These are phyloP conservation scores for Cystobasidium sp. DNA, from an alignment of 1,284 basidiomycete species.

Conservation along the genomic window DNA sequence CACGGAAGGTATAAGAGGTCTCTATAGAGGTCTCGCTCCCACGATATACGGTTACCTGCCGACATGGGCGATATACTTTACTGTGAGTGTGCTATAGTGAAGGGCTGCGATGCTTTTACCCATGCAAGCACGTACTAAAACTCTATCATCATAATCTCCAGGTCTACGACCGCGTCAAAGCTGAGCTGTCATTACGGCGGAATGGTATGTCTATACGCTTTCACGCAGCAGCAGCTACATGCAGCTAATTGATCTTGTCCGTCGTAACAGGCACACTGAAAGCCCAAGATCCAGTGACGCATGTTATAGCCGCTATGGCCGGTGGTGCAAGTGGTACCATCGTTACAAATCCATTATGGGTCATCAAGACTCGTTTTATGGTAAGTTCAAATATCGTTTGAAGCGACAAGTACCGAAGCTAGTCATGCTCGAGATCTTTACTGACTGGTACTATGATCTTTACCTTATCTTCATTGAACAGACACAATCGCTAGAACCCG, in stretches of 20 bases:
- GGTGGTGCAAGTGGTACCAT: slow-evolving; percentile 88
- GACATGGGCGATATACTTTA: slow-evolving; percentile 97
- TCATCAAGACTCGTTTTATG: slow-evolving; percentile 97
- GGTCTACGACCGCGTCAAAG: slow-evolving; percentile 85
- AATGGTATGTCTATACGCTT: slow-evolving; percentile 53
- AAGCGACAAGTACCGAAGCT: too few relatives aligned
- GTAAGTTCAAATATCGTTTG: slow-evolving; percentile 61
- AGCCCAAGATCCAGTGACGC: slow-evolving; percentile 60
- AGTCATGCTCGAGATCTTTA: too few relatives aligned
- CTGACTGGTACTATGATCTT: neutral
- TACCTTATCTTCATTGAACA: neutral
- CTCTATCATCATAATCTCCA: neutral
- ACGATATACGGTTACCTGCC: slow-evolving; percentile 92
- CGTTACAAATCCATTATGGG: slow-evolving; percentile 91
- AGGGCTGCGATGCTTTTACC: neutral
- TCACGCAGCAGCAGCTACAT: too few relatives aligned
- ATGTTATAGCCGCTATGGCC: slow-evolving; percentile 88
- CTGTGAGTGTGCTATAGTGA: slow-evolving; percentile 61
- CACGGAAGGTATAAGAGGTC: slow-evolving; percentile 78
- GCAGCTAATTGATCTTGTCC: too few relatives aligned
- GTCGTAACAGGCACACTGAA: slow-evolving; percentile 13
- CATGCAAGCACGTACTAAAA: too few relatives aligned
- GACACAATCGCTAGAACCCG: slow-evolving; percentile 67
- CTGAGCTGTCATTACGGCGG: slow-evolving; percentile 65
- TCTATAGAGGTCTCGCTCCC: slow-evolving; percentile 93